Evolutionary conservation across 2,329 filamentous ascomycete species (phyloP).

Genomic region (Nothopassalora personata): DNA sequence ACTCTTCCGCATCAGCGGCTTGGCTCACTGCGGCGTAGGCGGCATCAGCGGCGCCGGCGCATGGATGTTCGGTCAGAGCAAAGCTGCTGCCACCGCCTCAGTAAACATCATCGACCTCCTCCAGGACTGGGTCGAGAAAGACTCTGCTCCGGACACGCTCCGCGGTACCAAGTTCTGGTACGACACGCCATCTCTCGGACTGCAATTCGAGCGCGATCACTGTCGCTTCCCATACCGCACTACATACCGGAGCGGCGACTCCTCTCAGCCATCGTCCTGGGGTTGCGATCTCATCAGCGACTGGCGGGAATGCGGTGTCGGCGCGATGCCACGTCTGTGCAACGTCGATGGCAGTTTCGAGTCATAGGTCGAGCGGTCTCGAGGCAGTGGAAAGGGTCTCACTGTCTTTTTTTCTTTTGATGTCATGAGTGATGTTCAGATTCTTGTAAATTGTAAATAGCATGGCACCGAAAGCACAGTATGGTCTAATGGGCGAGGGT

Average conservation of each 20-base stretch:
- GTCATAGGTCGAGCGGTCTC: background rate
- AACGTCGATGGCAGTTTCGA: constrained; percentile 25
- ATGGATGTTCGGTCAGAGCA: constrained; percentile 38
- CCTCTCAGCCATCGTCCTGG: constrained; percentile 34
- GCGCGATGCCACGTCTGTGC: constrained; percentile 19
- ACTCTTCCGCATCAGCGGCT: constrained; percentile 50
- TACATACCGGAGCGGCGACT: constrained; percentile 36
- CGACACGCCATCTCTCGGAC: constrained; percentile 36
- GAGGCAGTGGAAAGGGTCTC: too few species aligned
- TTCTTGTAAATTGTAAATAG: background rate
- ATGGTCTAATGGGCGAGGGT: background rate
- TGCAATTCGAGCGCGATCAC: constrained; percentile 44
- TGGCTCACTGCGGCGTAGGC: constrained; percentile 48
- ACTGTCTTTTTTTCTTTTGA: background rate
- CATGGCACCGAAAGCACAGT: background rate
- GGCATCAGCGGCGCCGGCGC: constrained; percentile 38
- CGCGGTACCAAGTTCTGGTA: constrained; percentile 44
- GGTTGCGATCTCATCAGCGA: constrained; percentile 30
- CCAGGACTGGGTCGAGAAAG: constrained; percentile 34
- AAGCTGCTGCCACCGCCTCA: constrained; percentile 23
- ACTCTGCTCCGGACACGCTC: constrained; percentile 28
- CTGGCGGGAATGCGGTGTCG: constrained; percentile 26
- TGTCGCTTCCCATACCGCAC: constrained; percentile 37
- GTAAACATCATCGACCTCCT: constrained; percentile 48
- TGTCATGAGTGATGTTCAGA: background rate